Conservation (phyloP, 805 yeast genomes). For the Debaryomyces castellii region DNA sequence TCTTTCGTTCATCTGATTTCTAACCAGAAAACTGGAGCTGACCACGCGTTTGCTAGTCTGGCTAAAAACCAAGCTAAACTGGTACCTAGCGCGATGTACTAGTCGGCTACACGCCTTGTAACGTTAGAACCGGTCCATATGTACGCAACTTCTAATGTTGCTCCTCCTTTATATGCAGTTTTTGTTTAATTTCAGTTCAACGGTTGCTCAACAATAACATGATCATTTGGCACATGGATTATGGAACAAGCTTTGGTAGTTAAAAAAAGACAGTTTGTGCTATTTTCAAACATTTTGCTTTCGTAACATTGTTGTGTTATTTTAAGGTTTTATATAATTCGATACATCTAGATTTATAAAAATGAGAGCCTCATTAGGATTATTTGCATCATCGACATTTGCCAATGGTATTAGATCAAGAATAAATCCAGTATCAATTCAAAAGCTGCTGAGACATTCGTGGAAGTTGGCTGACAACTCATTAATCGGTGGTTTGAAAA, state of each 20-base stretch:
- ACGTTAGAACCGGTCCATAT: too few species aligned
- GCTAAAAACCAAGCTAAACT: too few species aligned
- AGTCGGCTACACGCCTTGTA: too few species aligned
- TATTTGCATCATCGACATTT: neutral
- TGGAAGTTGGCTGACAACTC: neutral
- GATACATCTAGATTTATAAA: neutral
- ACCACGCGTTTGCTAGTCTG: too few species aligned
- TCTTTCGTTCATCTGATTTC: too few species aligned
- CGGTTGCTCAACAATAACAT: neutral
- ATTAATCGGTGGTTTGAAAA: neutral
- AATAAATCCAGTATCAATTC: neutral
- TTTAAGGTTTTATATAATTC: neutral
- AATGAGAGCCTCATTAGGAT: neutral
- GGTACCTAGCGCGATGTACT: too few species aligned
- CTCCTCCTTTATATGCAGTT: neutral
- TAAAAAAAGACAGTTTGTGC: neutral
- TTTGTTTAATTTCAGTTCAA: neutral
- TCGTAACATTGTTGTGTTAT: neutral
- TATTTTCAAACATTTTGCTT: neutral
- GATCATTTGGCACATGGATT: neutral
- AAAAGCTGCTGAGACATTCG: neutral
- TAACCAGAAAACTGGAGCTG: too few species aligned
- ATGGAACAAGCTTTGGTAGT: neutral
- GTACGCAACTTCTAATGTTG: too few species aligned
- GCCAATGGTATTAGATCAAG: neutral